Conservation (phyloP, 495 filamentous ascomycete genomes). For the Pseudoneurospora amorphoporcata region DNA sequence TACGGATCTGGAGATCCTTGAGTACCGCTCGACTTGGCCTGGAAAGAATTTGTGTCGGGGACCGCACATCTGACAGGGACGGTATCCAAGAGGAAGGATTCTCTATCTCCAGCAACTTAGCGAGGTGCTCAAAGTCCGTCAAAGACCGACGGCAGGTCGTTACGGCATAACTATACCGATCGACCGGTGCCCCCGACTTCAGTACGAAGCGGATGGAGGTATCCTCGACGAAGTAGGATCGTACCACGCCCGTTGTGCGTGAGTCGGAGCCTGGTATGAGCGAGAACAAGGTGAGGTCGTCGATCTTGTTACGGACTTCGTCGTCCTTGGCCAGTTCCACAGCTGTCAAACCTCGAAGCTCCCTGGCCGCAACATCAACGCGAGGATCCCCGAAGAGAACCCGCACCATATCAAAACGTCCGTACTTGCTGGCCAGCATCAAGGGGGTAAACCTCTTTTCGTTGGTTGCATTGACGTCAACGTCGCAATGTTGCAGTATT, state of each 20-base stretch:
- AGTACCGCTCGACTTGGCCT: conserved; percentile 80
- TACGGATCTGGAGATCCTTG: conserved; percentile 75
- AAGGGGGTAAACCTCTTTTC: conserved; percentile 91
- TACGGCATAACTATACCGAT: conserved; percentile 65
- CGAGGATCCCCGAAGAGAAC: conserved; percentile 77
- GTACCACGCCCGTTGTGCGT: conserved; percentile 82
- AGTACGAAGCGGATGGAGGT: conserved; percentile 85
- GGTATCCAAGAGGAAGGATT: conserved; percentile 95
- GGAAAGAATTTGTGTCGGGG: conserved; percentile 85
- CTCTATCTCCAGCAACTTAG: conserved; percentile 76
- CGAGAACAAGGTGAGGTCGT: conserved; percentile 81
- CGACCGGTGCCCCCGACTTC: conserved; percentile 75
- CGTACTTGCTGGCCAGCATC: conserved; percentile 99
- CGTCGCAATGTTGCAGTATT: conserved; percentile 74
- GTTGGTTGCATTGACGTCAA: conserved; percentile 90
- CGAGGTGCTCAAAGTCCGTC: conserved; percentile 83
- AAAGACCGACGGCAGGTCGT: conserved; percentile 90
- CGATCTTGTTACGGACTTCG: conserved; percentile 90
- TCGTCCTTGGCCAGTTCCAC: conserved; percentile 98
- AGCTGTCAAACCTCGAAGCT: conserved; percentile 82
- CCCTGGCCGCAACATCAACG: conserved; percentile 76
- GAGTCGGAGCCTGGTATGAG: conserved; percentile 60
- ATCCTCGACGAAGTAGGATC: conserved; percentile 98
- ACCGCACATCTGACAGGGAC: conserved; percentile 63
- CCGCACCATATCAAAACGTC: conserved; percentile 84